Evolutionary conservation across 371 early-diverging fungal genomes (phyloP), one percentile per base, ranked within the genome.

Genomic region (Mucor lusitanicus): DNA sequence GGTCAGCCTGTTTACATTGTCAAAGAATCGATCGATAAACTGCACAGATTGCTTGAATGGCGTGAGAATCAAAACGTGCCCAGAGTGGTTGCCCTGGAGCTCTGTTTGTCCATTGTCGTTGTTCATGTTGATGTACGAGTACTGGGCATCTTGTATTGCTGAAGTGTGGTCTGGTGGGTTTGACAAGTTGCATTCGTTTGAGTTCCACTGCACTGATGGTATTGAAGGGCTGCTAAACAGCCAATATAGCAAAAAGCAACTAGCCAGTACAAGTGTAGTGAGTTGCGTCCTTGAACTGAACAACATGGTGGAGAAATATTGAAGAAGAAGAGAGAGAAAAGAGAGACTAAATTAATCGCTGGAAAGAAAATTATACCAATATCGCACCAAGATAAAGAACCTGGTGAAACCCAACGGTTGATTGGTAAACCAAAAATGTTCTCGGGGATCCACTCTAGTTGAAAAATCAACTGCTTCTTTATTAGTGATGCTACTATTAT

Each of bases 41-140:
- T 74, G 75, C 21, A 82, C 87, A 9, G 89, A 82, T 65, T 90
- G 87, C 71, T 88, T 90, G 53, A 91, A 76, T 0, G 92, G 89
- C 0, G 90, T 90, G 25, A 90, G 70, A 19, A 91, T 90, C 65
- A 91, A 68, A 23, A 87, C 80, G 48, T 64, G 70, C 15, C 66
- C 64, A 17, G 63, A 37, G 11, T 59, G 59, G 11, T 57, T 40
- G 9, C 39, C 25, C 17, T 60, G 44, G 8, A 15, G 12, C 1
- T 57, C 37, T 8, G 33, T 6, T 12, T 60, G 32, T 8, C 55
- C 33, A 17, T 42, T 56, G 9, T 69, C 63, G 12, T 65, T 67
- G 28, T 75, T 70, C 46, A 58, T 54, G 54, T 72, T 67, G 33
- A 50, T 58, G 44, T 70, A 70, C 25, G 73, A 70, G 25, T 65